Evolutionary conservation across 2,329 filamentous ascomycete genomes (phyloP).

Genomic region (Fusarium heterosporum): DNA sequence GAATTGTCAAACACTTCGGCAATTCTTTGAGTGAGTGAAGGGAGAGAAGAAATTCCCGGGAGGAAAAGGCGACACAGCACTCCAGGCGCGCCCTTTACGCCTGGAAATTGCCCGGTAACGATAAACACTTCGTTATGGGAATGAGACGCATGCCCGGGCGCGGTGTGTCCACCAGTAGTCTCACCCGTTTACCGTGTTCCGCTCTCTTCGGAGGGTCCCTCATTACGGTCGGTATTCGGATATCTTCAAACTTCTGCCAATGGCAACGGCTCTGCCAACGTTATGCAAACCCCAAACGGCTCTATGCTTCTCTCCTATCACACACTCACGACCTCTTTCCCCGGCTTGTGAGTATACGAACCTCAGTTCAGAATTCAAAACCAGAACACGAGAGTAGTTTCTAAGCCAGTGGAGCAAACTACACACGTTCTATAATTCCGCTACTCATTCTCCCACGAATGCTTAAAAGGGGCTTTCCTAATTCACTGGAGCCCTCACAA

Average conservation of each 20-base stretch:
- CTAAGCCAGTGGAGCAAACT: background rate
- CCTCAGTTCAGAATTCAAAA: background rate
- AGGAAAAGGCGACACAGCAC: constrained; percentile 1
- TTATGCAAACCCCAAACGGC: too few relatives aligned
- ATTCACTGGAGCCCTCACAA: background rate
- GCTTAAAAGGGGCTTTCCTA: background rate
- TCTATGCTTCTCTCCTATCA: too few relatives aligned
- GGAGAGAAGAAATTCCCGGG: background rate
- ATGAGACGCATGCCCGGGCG: background rate
- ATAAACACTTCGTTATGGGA: background rate
- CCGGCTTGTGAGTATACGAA: background rate
- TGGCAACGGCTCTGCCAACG: too few relatives aligned
- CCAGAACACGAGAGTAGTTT: background rate
- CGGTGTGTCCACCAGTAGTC: background rate
- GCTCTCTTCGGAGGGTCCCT: background rate
- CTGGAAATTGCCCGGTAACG: background rate
- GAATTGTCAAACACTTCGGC: too few relatives aligned
- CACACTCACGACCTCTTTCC: background rate
- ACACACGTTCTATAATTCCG: background rate
- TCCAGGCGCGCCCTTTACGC: background rate
- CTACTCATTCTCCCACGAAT: background rate
- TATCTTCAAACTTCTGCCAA: too few relatives aligned
- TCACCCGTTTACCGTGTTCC: background rate
- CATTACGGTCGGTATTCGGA: background rate
- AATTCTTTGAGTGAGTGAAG: too few relatives aligned